These are phyloP conservation scores for Cadophora sp. DNA, from an alignment of 2,329 filamentous ascomycete genomes.

Conservation along the genomic window DNA sequence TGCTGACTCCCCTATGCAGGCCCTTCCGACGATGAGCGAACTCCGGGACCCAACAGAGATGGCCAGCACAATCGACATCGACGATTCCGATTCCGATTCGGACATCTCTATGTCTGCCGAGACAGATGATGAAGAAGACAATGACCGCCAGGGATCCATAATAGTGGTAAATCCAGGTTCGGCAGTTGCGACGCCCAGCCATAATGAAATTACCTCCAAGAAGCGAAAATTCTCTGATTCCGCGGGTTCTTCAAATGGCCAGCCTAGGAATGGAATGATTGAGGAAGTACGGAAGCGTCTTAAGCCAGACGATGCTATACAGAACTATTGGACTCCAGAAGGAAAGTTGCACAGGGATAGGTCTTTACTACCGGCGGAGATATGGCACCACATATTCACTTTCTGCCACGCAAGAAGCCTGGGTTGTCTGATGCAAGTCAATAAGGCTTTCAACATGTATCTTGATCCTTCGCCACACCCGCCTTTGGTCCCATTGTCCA, in stretches of 20 bases:
- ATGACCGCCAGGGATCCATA: not conserved
- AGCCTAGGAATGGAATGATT: conserved; percentile 25
- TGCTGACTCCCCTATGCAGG: conserved; percentile 34
- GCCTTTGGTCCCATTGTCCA: conserved; percentile 46
- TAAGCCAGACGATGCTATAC: conserved; percentile 34
- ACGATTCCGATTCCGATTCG: conserved; percentile 45
- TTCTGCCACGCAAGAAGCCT: conserved; percentile 68
- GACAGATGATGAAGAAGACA: conserved; percentile 42
- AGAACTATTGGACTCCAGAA: conserved; percentile 31
- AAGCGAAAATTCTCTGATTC: conserved; percentile 39
- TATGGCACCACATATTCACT: conserved; percentile 75
- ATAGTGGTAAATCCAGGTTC: conserved; percentile 19
- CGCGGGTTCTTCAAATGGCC: conserved; percentile 27
- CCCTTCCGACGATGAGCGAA: conserved; percentile 23
- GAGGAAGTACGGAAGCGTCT: conserved; percentile 39
- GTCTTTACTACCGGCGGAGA: conserved; percentile 59
- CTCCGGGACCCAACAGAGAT: conserved; percentile 23
- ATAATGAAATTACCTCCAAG: conserved; percentile 30
- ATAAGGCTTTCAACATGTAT: conserved; percentile 68
- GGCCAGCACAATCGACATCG: conserved; percentile 29
- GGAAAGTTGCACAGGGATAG: conserved; percentile 34
- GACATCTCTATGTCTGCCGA: conserved; percentile 48
- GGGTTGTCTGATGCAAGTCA: conserved; percentile 70
- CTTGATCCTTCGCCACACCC: conserved; percentile 55
- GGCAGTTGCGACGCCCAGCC: conserved; percentile 8